Percentiles rank a stretch among this genome's conserved stretches.
Evolutionary conservation across 225 moss, liverwort and hornwort species (phyloP).

Genomic region (Physcomitrellopsis africana): DNA sequence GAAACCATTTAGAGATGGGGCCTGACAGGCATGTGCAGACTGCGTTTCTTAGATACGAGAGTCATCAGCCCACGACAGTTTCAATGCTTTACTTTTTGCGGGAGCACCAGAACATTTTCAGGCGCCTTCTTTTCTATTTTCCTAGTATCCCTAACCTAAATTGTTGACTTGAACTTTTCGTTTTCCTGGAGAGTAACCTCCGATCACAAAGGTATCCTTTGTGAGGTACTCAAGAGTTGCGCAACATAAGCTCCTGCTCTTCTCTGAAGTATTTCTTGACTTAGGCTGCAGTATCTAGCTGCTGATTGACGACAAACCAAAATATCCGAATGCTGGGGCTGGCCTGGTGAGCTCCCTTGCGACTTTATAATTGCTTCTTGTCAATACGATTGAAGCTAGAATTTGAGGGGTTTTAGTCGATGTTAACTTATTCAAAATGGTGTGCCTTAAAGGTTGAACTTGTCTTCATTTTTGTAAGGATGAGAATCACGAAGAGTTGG

Average conservation of each 20-base stretch:
- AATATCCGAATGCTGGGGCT: slow-evolving; percentile 8
- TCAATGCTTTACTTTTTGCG: slow-evolving; percentile 12
- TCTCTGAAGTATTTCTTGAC: slow-evolving; percentile 25
- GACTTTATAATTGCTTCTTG: neutral
- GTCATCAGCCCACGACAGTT: slow-evolving; percentile 13
- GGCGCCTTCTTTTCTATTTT: neutral
- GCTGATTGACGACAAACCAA: slow-evolving; percentile 17
- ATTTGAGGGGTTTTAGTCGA: neutral
- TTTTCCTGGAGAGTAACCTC: slow-evolving; percentile 26
- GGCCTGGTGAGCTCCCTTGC: slow-evolving; percentile 30
- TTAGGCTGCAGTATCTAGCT: slow-evolving; percentile 32
- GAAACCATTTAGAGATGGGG: slow-evolving; percentile 27
- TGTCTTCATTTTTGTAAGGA: neutral
- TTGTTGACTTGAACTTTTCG: slow-evolving; percentile 27
- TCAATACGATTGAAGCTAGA: neutral
- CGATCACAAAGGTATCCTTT: neutral
- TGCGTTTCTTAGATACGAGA: slow-evolving; percentile 23
- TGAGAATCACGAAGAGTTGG: neutral
- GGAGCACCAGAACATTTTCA: slow-evolving; percentile 7
- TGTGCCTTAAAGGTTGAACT: neutral
- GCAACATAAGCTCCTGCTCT: slow-evolving; percentile 19
- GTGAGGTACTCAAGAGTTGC: slow-evolving; percentile 19
- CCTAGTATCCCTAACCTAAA: slow-evolving; percentile 20
- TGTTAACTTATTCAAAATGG: neutral
- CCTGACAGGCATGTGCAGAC: slow-evolving; percentile 29